Conservation (phyloP, 2,329 filamentous ascomycete genomes). For the Metarhizium guizhouense region DNA sequence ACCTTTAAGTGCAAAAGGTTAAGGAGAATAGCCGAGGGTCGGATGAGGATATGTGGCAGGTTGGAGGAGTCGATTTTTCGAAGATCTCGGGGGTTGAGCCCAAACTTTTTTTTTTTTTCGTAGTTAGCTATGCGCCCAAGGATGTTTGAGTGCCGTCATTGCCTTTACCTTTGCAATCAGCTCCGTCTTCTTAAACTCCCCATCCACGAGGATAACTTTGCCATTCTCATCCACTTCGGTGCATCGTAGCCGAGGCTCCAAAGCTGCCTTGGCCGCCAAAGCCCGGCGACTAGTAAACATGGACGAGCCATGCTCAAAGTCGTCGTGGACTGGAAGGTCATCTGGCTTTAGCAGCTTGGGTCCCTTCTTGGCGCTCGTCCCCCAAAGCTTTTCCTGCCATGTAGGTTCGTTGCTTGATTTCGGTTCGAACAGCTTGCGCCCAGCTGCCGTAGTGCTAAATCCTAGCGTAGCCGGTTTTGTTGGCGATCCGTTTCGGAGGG, state of each 20-base stretch:
- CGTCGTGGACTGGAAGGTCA: conserved; percentile 48
- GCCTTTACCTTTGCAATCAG: conserved; percentile 74
- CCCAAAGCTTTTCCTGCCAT: conserved; percentile 44
- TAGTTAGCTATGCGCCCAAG: background rate
- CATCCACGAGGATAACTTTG: conserved; percentile 84
- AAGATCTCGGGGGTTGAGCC: conserved; percentile 84
- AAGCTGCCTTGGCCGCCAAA: conserved; percentile 64
- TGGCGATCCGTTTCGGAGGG: background rate
- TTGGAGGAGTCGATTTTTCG: conserved; percentile 97
- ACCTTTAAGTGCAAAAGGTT: conserved; percentile 95
- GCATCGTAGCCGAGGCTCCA: conserved; percentile 80
- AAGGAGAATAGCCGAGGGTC: conserved; percentile 85
- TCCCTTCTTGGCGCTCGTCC: conserved; percentile 26
- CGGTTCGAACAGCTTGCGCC: conserved; percentile 12
- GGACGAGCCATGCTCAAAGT: conserved; percentile 44
- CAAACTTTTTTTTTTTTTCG: conserved; percentile 50
- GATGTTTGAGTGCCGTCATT: background rate
- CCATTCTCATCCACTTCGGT: conserved; percentile 93
- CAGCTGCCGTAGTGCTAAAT: conserved; percentile 20
- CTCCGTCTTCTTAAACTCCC: conserved; percentile 96
- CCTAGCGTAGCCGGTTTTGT: background rate
- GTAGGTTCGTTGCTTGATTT: conserved; percentile 18
- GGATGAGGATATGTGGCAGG: conserved; percentile 88
- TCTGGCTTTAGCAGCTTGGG: conserved; percentile 41
- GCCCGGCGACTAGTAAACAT: conserved; percentile 64